These are phyloP conservation scores for Amaranthus cruentus DNA, from an alignment of 148 eudicot genomes.

Conservation along the genomic window DNA sequence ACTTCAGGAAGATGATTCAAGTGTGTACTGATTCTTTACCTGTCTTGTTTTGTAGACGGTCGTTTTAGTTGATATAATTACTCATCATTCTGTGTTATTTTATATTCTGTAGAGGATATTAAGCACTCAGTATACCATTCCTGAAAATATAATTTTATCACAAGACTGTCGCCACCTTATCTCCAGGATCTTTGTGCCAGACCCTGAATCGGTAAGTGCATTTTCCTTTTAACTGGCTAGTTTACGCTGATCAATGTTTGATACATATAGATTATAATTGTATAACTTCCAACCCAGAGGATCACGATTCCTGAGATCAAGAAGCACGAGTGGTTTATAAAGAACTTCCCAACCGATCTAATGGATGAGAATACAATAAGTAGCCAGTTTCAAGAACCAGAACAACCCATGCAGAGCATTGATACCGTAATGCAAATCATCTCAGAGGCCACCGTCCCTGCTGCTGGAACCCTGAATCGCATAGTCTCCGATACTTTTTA, in stretches of 20 bases:
- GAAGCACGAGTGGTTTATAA: slow-evolving; percentile 73
- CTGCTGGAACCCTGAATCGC: slow-evolving; percentile 52
- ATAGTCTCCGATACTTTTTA: slow-evolving; percentile 40
- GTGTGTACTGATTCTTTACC: slow-evolving; percentile 24
- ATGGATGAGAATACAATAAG: slow-evolving; percentile 57
- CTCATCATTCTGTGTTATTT: not conserved
- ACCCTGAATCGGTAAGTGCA: slow-evolving; percentile 70
- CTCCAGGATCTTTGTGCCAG: slow-evolving; percentile 86
- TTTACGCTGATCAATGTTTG: not conserved
- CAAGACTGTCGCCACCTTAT: slow-evolving; percentile 77
- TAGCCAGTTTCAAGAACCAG: slow-evolving; percentile 84
- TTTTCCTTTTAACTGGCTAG: not conserved
- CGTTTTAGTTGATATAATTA: not conserved
- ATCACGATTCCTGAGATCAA: slow-evolving; percentile 77
- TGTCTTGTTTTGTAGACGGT: slow-evolving; percentile 2
- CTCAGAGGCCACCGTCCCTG: slow-evolving; percentile 87
- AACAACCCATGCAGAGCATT: slow-evolving; percentile 83
- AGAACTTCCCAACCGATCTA: slow-evolving; percentile 81
- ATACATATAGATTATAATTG: not conserved
- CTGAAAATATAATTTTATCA: slow-evolving; percentile 60
- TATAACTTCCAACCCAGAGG: slow-evolving; percentile 49
- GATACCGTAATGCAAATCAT: slow-evolving; percentile 84
- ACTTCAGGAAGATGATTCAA: slow-evolving; percentile 77
- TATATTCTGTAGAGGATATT: slow-evolving; percentile 62
- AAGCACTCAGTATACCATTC: slow-evolving; percentile 75